Base-by-base conservation (phyloP, 2,329 filamentous ascomycete genomes). In the Tolypocladium paradoxum region DNA sequence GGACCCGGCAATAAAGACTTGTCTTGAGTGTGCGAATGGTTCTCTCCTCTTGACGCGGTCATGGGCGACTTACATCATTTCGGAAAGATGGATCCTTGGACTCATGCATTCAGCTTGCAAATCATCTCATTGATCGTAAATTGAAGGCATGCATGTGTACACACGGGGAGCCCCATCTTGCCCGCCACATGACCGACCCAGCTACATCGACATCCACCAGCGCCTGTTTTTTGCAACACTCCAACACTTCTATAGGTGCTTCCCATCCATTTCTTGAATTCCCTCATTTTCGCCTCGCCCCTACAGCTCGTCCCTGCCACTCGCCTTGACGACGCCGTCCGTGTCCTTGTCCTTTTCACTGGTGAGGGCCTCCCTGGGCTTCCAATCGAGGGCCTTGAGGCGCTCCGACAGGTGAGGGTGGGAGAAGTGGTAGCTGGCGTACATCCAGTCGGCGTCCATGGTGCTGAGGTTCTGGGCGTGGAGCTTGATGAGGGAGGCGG, bases 391-490 rank as follows among this genome's bases (percentile, higher is more conserved):
- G 1, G 92, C 93, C 70, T 88, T 89, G 63, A 99, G 78, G 64
- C 93, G 84, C 79, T 99, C 95, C 1, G 91, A 88, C 60, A 99
- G 76, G 60, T 97, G 96, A 1, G 93, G 93, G 73, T 99, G 93
- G 27, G 92, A 96, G 78, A 95, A 96, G 75, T 99, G 91, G 77
- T 97, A 99, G 73, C 87, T 95, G 52, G 93, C 93, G 71, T 95
- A 99, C 81, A 96, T 84, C 87, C 88, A 95, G 73, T 99, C 95
- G 31, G 93, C 93, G 64, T 99, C 93, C 92, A 99, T 97, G 56
- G 89, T 95, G 72, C 90, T 95, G 61, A 99, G 79, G 68, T 99
- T 99, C 76, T 97, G 91, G 65, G 96, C 90, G 73, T 99, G 95
- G 51, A 99, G 87, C 76, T 96, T 96, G 74, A 99, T 90, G 58